phyloP scores from a whole-genome alignment of 1,284 basidiomycete genomes.

The Sporisorium sorghi region DNA sequence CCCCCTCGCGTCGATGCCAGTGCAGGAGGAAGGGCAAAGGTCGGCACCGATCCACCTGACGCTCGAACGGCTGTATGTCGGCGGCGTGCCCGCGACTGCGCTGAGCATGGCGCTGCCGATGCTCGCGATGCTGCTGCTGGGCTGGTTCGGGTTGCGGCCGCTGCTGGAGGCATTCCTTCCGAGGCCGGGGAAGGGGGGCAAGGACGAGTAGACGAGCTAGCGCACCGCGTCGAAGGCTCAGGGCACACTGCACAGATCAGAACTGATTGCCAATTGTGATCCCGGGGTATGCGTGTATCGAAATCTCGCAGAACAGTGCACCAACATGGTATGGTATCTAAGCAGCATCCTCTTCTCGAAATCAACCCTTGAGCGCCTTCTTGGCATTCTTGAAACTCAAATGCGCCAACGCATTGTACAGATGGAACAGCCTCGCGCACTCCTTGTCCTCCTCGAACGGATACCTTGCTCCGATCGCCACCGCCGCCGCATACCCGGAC shows the following conservation, averaged over 20 bases:
- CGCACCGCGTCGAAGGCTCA: background rate
- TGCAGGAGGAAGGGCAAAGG: background rate
- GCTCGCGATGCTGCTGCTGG: background rate
- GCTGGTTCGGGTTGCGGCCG: conserved; percentile 14
- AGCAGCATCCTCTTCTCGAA: background rate
- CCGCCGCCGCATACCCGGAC: conserved; percentile 76
- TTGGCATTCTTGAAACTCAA: conserved; percentile 59
- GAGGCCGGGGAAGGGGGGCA: background rate
- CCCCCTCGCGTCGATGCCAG: conserved; percentile 2
- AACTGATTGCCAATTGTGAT: background rate
- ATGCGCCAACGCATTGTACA: conserved; percentile 72
- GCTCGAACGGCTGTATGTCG: conserved; percentile 23
- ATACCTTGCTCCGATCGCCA: conserved; percentile 74
- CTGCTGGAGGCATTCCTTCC: conserved; percentile 10
- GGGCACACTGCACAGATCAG: background rate
- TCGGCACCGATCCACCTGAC: conserved; percentile 37
- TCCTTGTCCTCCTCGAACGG: conserved; percentile 69
- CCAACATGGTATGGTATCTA: background rate
- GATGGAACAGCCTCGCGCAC: conserved; percentile 72
- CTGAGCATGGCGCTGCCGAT: conserved; percentile 7
- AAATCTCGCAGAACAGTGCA: too few relatives aligned
- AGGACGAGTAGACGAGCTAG: conserved; percentile 1
- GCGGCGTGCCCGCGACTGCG: conserved; percentile 20
- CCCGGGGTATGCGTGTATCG: background rate
- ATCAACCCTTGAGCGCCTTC: conserved; percentile 45